These are phyloP conservation scores for Microbotryum lychnidis-dioicae DNA, from an alignment of 1,284 basidiomycete genomes.

Conservation along the genomic window DNA sequence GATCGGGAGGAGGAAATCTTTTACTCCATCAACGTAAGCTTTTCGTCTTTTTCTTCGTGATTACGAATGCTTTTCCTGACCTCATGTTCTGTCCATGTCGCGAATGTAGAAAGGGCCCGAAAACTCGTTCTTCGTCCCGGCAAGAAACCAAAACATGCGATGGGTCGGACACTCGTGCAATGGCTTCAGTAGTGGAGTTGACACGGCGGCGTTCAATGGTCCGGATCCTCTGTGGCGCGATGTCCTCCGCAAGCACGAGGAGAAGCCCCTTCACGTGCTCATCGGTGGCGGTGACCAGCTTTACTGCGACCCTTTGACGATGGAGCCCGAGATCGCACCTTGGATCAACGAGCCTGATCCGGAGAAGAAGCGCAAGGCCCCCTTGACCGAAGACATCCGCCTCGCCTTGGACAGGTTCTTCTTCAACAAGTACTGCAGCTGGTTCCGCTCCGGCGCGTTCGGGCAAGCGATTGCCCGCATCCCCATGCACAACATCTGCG, in stretches of 20 bases:
- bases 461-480: slow-evolving; percentile 74
- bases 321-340: slow-evolving; percentile 52
- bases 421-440: slow-evolving; percentile 52
- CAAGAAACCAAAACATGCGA: slow-evolving; percentile 72
- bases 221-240: slow-evolving; percentile 74
- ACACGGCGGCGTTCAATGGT: slow-evolving; percentile 41
- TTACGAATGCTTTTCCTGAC: neutral
- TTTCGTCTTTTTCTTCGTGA: no score
- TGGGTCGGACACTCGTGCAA: slow-evolving; percentile 50
- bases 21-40: slow-evolving; percentile 48
- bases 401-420: slow-evolving; percentile 69
- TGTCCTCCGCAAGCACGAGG: slow-evolving; percentile 67
- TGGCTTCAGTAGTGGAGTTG: slow-evolving; percentile 48
- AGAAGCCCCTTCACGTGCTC: slow-evolving; percentile 44
- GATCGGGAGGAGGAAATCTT: slow-evolving; percentile 64
- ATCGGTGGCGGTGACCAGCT: slow-evolving; percentile 34
- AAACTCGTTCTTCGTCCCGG: slow-evolving; percentile 77
- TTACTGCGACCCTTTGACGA: slow-evolving; percentile 45
- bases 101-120: slow-evolving; percentile 52
- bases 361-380: slow-evolving; percentile 55
- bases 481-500: slow-evolving; percentile 64
- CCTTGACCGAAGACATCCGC: slow-evolving; percentile 59
- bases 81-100: neutral
- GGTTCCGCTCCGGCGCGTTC: slow-evolving; percentile 82
- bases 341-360: slow-evolving; percentile 67